phyloP scores from a whole-genome alignment of 805 yeast genomes.

The Wickerhamomyces kurtzmanii region DNA sequence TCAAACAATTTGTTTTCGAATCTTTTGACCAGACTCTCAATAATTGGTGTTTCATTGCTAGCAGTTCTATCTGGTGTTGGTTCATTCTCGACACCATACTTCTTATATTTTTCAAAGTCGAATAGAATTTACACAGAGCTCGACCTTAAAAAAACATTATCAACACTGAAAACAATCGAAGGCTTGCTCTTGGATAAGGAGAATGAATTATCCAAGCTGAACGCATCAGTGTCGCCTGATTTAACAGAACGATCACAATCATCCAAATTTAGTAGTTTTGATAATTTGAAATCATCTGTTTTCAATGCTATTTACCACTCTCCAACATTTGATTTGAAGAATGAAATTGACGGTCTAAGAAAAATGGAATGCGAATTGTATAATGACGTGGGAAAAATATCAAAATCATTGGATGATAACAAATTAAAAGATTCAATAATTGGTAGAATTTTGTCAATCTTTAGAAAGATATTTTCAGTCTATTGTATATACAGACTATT shows the following conservation, averaged over 20 bases:
- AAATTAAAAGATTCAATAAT: neutral
- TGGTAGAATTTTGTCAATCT: neutral
- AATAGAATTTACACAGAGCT: conserved; percentile 1
- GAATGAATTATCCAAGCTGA: no score
- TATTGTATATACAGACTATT: conserved; percentile 26
- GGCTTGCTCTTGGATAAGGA: no score
- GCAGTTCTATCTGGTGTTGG: conserved; percentile 17
- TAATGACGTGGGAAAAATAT: conserved; percentile 9
- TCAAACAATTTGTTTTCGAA: conserved; percentile 5
- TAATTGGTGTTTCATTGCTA: conserved; percentile 17
- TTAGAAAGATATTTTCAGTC: conserved; percentile 13
- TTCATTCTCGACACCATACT: conserved; percentile 16
- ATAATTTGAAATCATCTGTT: no score
- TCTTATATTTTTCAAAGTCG: conserved; percentile 10
- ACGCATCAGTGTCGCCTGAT: no score
- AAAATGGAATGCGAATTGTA: conserved; percentile 14
- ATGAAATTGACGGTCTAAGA: conserved; percentile 12
- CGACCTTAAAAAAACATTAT: neutral
- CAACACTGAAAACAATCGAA: neutral
- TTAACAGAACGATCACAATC: no score
- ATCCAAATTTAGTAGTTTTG: no score
- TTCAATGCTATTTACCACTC: no score
- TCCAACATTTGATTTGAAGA: conserved; percentile 4
- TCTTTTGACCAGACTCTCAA: conserved; percentile 10
- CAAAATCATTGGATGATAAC: conserved; percentile 2